These are phyloP conservation scores for Physcia stellaris DNA, from an alignment of 495 filamentous ascomycete genomes.

Conservation along the genomic window DNA sequence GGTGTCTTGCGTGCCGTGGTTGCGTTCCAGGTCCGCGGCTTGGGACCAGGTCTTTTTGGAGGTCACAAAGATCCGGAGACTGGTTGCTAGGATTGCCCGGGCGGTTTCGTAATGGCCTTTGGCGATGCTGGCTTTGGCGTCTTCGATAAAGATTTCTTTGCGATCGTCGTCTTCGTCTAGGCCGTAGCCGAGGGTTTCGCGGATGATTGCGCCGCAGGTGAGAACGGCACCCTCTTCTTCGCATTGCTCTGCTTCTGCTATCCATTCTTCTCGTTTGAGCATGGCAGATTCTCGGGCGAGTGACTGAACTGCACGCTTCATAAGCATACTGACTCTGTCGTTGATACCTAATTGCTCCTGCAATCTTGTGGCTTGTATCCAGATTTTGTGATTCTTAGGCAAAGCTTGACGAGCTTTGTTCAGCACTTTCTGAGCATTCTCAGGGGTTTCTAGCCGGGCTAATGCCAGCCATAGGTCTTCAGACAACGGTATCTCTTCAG, in stretches of 20 bases:
- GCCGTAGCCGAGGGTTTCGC: conserved; percentile 84
- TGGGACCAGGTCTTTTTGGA: conserved; percentile 76
- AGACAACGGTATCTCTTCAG: conserved; percentile 82
- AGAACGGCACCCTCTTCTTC: conserved; percentile 82
- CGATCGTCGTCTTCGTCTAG: conserved; percentile 95
- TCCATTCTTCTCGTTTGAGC: conserved; percentile 95
- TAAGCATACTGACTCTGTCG: conserved; percentile 69
- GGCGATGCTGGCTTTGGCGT: conserved; percentile 65
- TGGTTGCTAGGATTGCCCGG: conserved; percentile 84
- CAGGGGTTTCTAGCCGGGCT: conserved; percentile 73
- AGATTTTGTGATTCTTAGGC: conserved; percentile 83
- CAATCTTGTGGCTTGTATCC: conserved; percentile 85
- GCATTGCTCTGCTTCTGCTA: conserved; percentile 84
- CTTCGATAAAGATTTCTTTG: conserved; percentile 89
- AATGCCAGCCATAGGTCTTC: conserved; percentile 92
- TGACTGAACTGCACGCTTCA: conserved; percentile 87
- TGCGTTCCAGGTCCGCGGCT: conserved; percentile 80
- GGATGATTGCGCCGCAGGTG: conserved; percentile 77
- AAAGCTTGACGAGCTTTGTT: conserved; percentile 92
- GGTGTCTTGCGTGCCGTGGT: conserved; percentile 73
- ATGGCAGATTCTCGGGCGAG: conserved; percentile 86
- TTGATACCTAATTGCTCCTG: conserved; percentile 78
- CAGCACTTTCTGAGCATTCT: conserved; percentile 84
- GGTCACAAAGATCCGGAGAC: conserved; percentile 72
- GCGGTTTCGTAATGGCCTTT: conserved; percentile 78